These are phyloP conservation scores for Fusarium guadeloupense DNA, from an alignment of 2,329 filamentous ascomycete species.

Conservation along the genomic window DNA sequence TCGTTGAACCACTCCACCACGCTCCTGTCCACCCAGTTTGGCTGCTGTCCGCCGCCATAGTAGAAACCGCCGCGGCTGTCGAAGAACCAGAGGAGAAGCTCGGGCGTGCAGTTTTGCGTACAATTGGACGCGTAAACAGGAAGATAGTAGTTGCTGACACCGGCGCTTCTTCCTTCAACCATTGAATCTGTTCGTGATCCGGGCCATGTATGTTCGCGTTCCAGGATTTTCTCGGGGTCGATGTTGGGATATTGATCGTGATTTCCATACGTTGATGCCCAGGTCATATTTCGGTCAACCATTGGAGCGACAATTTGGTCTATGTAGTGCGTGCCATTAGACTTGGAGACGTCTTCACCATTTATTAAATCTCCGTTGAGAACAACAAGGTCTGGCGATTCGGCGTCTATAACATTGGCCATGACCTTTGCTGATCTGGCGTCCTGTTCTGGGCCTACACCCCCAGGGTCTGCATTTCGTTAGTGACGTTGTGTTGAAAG, in stretches of 20 bases:
- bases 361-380: conserved; percentile 76
- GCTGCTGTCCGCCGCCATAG: conserved; percentile 51
- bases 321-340: conserved; percentile 63
- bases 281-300: conserved; percentile 61
- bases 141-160: conserved; percentile 56
- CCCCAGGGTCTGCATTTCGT: conserved; percentile 19
- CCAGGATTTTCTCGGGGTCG: conserved; percentile 25
- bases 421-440: conserved; percentile 49
- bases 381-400: conserved; percentile 65
- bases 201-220: conserved; percentile 38
- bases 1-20: conserved; percentile 57
- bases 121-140: conserved; percentile 51
- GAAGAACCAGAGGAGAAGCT: conserved; percentile 73
- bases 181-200: conserved; percentile 39
- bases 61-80: conserved; percentile 68
- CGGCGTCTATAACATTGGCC: conserved; percentile 46
- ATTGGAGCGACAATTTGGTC: conserved; percentile 67
- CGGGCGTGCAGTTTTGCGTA: conserved; percentile 44
- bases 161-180: conserved; percentile 35
- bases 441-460: conserved; percentile 50
- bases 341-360: conserved; percentile 55
- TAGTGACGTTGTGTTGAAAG: not conserved
- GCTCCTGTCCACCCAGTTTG: conserved; percentile 56
- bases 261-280: conserved; percentile 75
- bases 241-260: conserved; percentile 68